These are phyloP conservation scores for Castanea crenata DNA, from an alignment of 306 rosid species.

Conservation along the genomic window DNA sequence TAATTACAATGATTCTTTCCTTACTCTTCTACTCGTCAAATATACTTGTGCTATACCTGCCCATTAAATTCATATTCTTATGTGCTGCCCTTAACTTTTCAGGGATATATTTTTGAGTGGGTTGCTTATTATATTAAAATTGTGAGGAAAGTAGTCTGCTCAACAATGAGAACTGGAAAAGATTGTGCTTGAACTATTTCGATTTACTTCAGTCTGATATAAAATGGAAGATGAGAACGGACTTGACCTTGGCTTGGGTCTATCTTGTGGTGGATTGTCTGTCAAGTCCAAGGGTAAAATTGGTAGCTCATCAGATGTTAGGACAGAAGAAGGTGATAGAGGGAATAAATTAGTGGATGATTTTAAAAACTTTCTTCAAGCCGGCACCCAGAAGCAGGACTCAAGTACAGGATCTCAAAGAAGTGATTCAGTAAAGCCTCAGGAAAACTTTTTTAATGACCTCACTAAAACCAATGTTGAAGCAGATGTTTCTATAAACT, in stretches of 20 bases:
- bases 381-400: constrained; percentile 66
- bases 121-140: constrained; percentile 3
- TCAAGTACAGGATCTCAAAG: constrained; percentile 47
- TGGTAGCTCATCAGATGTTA: constrained; percentile 62
- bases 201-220: constrained; percentile 17
- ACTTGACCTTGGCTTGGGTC: constrained; percentile 96
- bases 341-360: constrained; percentile 75
- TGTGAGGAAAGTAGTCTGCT: constrained; percentile 11
- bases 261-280: constrained; percentile 80
- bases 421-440: constrained; percentile 55
- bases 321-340: constrained; percentile 62
- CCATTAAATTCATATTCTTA: constrained; percentile 8
- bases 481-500: constrained; percentile 52
- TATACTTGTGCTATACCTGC: constrained; percentile 15
- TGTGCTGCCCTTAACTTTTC: constrained; percentile 20
- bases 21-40: constrained; percentile 6
- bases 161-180: constrained; percentile 10
- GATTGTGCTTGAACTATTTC: constrained; percentile 22
- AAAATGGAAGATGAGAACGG: constrained; percentile 91
- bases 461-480: constrained; percentile 66
- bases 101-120: constrained; percentile 22
- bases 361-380: constrained; percentile 69
- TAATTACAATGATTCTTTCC: background rate
- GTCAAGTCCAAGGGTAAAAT: constrained; percentile 68
- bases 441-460: constrained; percentile 84